Conservation (phyloP, 2,329 filamentous ascomycete species). For the Rutstroemia sp. region DNA sequence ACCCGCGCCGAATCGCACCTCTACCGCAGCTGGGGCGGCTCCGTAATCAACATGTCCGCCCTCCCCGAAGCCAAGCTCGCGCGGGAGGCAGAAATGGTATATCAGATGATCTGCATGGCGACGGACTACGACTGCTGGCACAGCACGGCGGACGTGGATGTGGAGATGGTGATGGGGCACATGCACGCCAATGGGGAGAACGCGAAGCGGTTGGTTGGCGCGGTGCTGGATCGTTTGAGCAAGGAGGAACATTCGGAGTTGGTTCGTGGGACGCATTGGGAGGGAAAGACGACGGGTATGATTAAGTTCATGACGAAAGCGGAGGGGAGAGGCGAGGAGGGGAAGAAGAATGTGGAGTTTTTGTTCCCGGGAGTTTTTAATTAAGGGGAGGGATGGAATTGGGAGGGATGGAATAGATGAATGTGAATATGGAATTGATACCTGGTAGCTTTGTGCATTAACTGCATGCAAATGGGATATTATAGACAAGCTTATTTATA, state of each 20-base stretch:
- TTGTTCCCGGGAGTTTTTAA: constrained; percentile 63
- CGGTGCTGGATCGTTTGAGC: constrained; percentile 78
- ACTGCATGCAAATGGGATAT: not conserved
- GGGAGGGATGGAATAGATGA: not conserved
- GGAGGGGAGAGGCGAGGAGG: constrained; percentile 64
- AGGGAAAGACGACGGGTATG: constrained; percentile 68
- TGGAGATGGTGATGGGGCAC: constrained; percentile 94
- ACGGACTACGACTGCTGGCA: constrained; percentile 99
- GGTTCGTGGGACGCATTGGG: constrained; percentile 74
- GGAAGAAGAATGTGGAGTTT: constrained; percentile 73
- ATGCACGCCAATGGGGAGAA: constrained; percentile 93
- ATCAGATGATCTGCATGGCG: constrained; percentile 99
- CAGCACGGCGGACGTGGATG: constrained; percentile 73
- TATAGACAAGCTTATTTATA: not conserved
- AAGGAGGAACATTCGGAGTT: constrained; percentile 69
- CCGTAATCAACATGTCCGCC: constrained; percentile 96
- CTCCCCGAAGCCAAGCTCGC: constrained; percentile 95
- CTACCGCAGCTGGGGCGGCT: constrained; percentile 90
- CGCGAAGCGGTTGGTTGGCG: constrained; percentile 75
- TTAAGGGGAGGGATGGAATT: not conserved
- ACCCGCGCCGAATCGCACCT: constrained; percentile 93
- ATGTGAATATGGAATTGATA: not conserved
- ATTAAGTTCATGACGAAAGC: constrained; percentile 77
- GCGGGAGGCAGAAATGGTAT: constrained; percentile 89
- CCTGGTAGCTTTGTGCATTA: constrained; percentile 3